Base-by-base conservation (phyloP, 108 stramenopile species). In the Conticribra weissflogii region DNA sequence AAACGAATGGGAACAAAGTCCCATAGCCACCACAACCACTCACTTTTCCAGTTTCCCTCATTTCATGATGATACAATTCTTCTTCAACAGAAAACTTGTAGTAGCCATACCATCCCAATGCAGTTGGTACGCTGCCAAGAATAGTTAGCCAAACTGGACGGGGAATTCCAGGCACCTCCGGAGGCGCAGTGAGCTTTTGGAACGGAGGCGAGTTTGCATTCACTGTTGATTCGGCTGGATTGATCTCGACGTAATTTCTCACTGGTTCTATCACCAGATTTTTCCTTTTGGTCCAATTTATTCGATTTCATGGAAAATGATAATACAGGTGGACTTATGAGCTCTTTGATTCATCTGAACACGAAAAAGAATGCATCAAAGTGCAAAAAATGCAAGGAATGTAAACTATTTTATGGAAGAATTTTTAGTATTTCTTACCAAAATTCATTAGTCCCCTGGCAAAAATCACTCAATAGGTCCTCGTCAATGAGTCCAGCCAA, bases 111-210 rank as follows among this genome's bases (percentile, higher is more conserved):
- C 86, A 90, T n/a, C 70, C 64, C 17, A 90, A 57, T 0, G 60
- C 86, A 0, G 89, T 86, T 2, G 89, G 87, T 12, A 88, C 74
- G 17, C 76, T 78, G 0, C 82, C 85, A 21, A 83, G 46, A 18
- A 90, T 90, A 3, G 81, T 83, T 7, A 90, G 69, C 87, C 87
- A 88, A 0, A 87, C 83, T 19, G 89, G 89, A 24, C 86, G 78
- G 1, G 83, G 70, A 41, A 86, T 76, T 17, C 82, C 84, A 1
- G 89, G 89, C 0, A 82, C 51, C 74, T 85, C 81, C 22, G 89
- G 89, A 16, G 86, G 82, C 1, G 86, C 74, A 0, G 70, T 83
- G 16, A 86, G 57, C 52, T 78, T 82, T 18, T 71, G 67, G 32
- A 88, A 30, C 32, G 71, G 36, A 59, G 72, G 66, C 17, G 72